Conservation (phyloP, 768 basidiomycete genomes). For the Gyrodon lividus region DNA sequence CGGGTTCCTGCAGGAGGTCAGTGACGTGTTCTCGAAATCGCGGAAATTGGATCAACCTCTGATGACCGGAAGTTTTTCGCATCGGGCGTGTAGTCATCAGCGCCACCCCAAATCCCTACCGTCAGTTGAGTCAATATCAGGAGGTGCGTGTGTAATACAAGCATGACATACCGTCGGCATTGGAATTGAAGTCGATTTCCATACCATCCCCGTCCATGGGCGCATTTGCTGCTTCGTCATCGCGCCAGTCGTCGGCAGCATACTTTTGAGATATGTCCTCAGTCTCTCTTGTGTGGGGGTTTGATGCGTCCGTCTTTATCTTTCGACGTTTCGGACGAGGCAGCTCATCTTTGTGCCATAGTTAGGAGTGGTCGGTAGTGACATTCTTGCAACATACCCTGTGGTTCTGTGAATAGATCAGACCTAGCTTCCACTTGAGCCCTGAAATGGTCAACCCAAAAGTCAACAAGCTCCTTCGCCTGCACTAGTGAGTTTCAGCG, state of each 20-base stretch:
- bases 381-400: neutral
- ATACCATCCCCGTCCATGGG: conserved; percentile 11
- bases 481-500: conserved; percentile 45
- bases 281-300: neutral
- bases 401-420: conserved; percentile 17
- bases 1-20: conserved; percentile 64
- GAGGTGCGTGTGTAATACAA: neutral
- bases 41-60: conserved; percentile 47
- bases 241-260: conserved; percentile 13
- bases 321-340: conserved; percentile 51
- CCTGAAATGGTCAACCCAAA: conserved; percentile 74
- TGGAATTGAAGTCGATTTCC: conserved; percentile 26
- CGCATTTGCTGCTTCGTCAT: conserved; percentile 6
- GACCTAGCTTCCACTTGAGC: conserved; percentile 66
- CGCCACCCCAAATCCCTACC: conserved; percentile 23
- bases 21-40: neutral
- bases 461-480: conserved; percentile 63
- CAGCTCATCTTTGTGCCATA: conserved; percentile 31
- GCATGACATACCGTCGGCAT: conserved; percentile 20
- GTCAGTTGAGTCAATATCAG: conserved; percentile 10
- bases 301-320: conserved; percentile 18
- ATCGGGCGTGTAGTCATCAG: conserved; percentile 15
- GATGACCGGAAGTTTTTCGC: conserved; percentile 48
- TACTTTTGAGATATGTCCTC: conserved; percentile 1
- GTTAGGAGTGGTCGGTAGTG: conserved; percentile 2